These are phyloP conservation scores for Lachancea nothofagi DNA, from an alignment of 805 yeast species.

Conservation along the genomic window DNA sequence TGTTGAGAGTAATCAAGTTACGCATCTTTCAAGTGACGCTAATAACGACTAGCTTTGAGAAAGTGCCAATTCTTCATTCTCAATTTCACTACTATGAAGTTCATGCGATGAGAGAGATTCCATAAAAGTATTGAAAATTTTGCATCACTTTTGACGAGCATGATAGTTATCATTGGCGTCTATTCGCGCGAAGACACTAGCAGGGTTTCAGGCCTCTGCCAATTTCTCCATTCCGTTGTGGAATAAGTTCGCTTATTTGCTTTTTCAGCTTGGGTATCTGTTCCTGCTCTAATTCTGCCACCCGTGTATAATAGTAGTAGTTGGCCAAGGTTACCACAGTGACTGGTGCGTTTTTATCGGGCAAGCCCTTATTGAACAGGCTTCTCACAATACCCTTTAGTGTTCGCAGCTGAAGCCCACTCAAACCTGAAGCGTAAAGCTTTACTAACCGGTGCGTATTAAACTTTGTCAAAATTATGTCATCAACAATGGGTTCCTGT, in stretches of 20 bases:
- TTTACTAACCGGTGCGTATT: constrained; percentile 21
- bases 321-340: constrained; percentile 28
- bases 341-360: constrained; percentile 11
- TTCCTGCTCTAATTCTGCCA: constrained; percentile 19
- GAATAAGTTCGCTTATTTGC: constrained; percentile 6
- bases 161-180: too few species aligned
- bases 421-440: constrained; percentile 24
- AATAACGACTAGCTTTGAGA: too few species aligned
- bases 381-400: constrained; percentile 21
- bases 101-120: constrained; percentile 6
- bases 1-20: constrained; percentile 31
- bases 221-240: not conserved
- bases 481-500: constrained; percentile 27
- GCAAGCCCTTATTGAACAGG: constrained; percentile 19
- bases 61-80: too few species aligned
- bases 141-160: constrained; percentile 10
- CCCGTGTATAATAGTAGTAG: constrained; percentile 23
- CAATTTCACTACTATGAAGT: too few species aligned
- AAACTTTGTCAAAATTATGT: constrained; percentile 17
- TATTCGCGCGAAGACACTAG: too few species aligned
- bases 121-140: constrained; percentile 4
- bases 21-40: constrained; percentile 26
- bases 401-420: constrained; percentile 18
- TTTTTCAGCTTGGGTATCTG: constrained; percentile 21
- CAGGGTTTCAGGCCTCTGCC: not conserved